These are phyloP conservation scores for Yarrowia alimentaria DNA, from an alignment of 805 yeast genomes.

Conservation along the genomic window DNA sequence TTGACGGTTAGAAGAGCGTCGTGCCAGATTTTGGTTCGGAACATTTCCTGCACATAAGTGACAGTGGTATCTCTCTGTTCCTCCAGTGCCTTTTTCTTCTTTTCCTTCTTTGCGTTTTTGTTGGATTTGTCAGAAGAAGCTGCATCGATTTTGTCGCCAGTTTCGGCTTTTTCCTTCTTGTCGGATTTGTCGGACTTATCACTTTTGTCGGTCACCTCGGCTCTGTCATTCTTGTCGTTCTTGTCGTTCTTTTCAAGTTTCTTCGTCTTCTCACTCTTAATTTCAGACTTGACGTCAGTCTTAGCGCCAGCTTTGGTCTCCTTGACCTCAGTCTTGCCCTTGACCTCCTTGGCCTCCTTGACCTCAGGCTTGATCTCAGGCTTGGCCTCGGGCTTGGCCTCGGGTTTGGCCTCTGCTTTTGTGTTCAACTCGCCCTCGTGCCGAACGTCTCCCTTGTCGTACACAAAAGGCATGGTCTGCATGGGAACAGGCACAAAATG, in stretches of 20 bases:
- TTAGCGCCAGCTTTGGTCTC: too few species aligned
- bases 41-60: neutral
- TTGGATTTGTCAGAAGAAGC: neutral
- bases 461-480: too few species aligned
- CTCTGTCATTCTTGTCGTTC: too few species aligned
- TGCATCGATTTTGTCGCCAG: neutral
- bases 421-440: too few species aligned
- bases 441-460: too few species aligned
- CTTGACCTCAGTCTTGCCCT: neutral
- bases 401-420: constrained; percentile 22
- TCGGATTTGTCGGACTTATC: too few species aligned
- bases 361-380: neutral
- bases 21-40: neutral
- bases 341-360: neutral
- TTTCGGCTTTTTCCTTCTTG: neutral
- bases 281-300: too few species aligned
- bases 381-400: neutral
- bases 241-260: too few species aligned
- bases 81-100: too few species aligned
- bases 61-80: neutral
- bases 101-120: neutral
- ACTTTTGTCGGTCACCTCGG: too few species aligned
- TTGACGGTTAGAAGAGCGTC: neutral
- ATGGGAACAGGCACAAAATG: constrained; percentile 9
- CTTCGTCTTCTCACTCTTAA: too few species aligned